Conservation (phyloP, 345 rosid species). For the Hirschfeldia incana region DNA sequence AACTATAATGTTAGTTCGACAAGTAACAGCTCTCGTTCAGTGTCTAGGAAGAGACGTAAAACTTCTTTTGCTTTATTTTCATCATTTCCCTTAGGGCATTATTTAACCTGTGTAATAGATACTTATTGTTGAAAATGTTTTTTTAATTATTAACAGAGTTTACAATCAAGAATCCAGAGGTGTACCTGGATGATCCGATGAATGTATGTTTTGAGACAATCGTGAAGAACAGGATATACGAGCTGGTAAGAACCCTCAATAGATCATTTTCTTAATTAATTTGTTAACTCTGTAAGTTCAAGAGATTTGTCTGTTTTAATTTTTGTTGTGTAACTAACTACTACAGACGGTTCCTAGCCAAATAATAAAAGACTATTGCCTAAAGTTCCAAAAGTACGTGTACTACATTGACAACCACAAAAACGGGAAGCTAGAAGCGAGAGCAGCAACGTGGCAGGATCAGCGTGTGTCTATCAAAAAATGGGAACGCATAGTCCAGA, state of each 20-base stretch:
- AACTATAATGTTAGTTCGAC: not conserved
- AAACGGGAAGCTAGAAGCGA: not conserved
- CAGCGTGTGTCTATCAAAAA: not conserved
- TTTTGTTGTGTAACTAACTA: not conserved
- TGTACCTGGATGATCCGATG: not conserved
- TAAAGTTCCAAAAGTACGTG: not conserved
- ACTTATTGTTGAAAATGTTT: not conserved
- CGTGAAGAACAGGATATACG: conserved; percentile 6
- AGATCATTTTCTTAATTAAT: not conserved
- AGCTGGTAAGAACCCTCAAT: conserved; percentile 2
- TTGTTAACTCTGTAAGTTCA: not conserved
- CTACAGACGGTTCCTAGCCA: not conserved
- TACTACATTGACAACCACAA: not conserved
- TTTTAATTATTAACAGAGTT: not conserved
- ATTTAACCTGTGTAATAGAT: not conserved
- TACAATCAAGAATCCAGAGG: not conserved
- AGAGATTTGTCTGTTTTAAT: not conserved
- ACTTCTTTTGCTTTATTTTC: not conserved
- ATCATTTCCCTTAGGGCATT: not conserved
- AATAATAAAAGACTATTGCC: not conserved
- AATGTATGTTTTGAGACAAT: not conserved
- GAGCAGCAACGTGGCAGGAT: not conserved
- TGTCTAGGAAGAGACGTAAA: not conserved
- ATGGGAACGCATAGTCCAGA: not conserved
- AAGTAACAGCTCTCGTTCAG: not conserved